Evolutionary conservation across 1,139 yeast genomes (phyloP), one percentile per base, ranked within the genome.

Genomic region (Yamadazyma membranifaciens): DNA sequence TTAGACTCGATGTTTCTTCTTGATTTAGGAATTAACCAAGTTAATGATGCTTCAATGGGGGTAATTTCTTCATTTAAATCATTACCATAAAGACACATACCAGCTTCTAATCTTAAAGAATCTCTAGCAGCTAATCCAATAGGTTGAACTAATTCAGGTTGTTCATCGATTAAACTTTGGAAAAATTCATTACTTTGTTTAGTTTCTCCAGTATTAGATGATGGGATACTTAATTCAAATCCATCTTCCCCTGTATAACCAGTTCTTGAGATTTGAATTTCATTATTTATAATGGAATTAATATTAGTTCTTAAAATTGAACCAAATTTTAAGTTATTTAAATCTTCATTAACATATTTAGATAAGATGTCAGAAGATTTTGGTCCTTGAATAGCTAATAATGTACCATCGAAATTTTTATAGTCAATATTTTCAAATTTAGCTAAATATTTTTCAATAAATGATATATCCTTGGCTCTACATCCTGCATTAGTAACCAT

Each of bases 211-310:
- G 65, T 67, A 41, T 75, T 75, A 11, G 61, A 43, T 3, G 75
- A 69, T 13, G 92, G 87, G 45, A 92, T 81, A 9, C 95, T 84
- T 46, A 92, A 77, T 59, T 92, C 98, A 62, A 92, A 91, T 1
- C 98, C 98, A 60, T 92, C 98, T 65, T 92, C 98, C 25, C 98
- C 98, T 4, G 98, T 92, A 68, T 92, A 92, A 1, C 98, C 98
- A 22, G 96, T 87, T 63, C 98, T 83, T 9, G 96, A 88, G 26
- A 87, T 75, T 57, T 88, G 95, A 45, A 86, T 66, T 34, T 63
- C 62, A 14, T 63, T 59, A 7, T 64, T 52, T 29, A 71, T 63
- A 20, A 75, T 62, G 3, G 74, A 67, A 35, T 69, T 70, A 37
- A 84, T 67, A 33, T 74, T 75, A 30, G 94, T 75, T 45, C 52